Evolutionary conservation across 169 alveolate species (phyloP), one percentile per base, ranked within the genome.

Genomic region (Cryptosporidium viatorum): DNA sequence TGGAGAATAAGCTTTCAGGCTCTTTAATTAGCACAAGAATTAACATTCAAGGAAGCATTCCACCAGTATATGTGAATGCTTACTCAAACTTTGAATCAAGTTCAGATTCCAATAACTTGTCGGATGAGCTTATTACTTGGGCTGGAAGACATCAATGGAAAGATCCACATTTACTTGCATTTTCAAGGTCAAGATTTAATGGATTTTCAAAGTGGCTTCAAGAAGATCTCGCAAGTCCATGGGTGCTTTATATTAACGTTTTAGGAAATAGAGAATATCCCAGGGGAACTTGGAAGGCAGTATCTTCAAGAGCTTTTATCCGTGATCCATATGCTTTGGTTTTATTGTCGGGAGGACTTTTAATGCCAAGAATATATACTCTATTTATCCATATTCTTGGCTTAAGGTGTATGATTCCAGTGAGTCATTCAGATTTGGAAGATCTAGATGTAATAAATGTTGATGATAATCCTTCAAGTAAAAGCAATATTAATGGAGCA

Each of bases 201-300:
- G 26, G 43, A 5, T 73, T 73, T 35, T 31, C 69, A 33, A 73
- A 73, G 41, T 73, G 86, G 86, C 70, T 73, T 52, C 86, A 73
- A 58, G 86, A 73, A 5, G 86, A 73, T 33, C 65, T 73, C 3
- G 69, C 86, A 3, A 59, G 86, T 73, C 86, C 86, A 7, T 73
- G 86, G 86, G 86, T 73, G 1, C 41, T 73, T 9, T 51, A 73
- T 73, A 58, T 73, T 26, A 73, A 73, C n/a, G 55, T 73, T 55
- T 39, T 73, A 16, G 86, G 86, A 1, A 73, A 73, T 55, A 31
- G 59, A 52, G 86, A 73, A 14, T 73, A 73, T 59, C 86, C 86
- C 7, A 73, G 26, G 18, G 86, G 86, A 9, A 73, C 70, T 35
- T 73, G 86, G 86, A 73, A 73, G 26, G 86, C 86, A 7, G 86